A percentile compares a stretch with the other conserved stretches of the same genome.
These are phyloP conservation scores for Fusarium beomiforme DNA, from an alignment of 2,329 filamentous ascomycete genomes.

Conservation along the genomic window DNA sequence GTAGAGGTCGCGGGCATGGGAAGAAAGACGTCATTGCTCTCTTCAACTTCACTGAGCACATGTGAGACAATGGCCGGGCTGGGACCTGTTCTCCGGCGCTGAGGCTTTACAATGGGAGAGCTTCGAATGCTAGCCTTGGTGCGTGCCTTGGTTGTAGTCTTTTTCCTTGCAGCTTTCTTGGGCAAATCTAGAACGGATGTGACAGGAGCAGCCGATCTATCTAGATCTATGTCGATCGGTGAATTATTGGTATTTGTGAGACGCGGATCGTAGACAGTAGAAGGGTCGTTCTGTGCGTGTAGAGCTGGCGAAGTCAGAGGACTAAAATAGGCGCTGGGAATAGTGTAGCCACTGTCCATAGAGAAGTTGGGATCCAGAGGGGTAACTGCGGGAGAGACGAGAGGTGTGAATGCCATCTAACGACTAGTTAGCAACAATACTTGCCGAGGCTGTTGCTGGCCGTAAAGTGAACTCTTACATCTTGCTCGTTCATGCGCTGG, in stretches of 20 bases:
- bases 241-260: slow-evolving; percentile 58
- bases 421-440: slow-evolving; percentile 24
- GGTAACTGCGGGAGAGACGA: slow-evolving; percentile 86
- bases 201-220: slow-evolving; percentile 51
- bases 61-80: slow-evolving; percentile 67
- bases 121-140: slow-evolving; percentile 68
- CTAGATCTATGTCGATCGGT: slow-evolving; percentile 67
- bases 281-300: slow-evolving; percentile 60
- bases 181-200: slow-evolving; percentile 57
- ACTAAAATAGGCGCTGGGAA: slow-evolving; percentile 81
- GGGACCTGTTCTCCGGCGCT: slow-evolving; percentile 61
- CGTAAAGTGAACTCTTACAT: slow-evolving; percentile 55
- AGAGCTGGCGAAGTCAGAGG: slow-evolving; percentile 84
- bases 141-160: slow-evolving; percentile 61
- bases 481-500: slow-evolving; percentile 74
- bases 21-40: slow-evolving; percentile 51
- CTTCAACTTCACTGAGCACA: slow-evolving; percentile 63
- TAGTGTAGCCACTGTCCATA: slow-evolving; percentile 66
- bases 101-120: slow-evolving; percentile 77
- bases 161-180: slow-evolving; percentile 63
- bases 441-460: neutral
- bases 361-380: slow-evolving; percentile 78
- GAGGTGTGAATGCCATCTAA: slow-evolving; percentile 80
- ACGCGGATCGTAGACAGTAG: slow-evolving; percentile 33
- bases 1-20: slow-evolving; percentile 53